Evolutionary conservation across 2,329 filamentous ascomycete genomes (phyloP).

Genomic region (Ophiostoma australiae): DNA sequence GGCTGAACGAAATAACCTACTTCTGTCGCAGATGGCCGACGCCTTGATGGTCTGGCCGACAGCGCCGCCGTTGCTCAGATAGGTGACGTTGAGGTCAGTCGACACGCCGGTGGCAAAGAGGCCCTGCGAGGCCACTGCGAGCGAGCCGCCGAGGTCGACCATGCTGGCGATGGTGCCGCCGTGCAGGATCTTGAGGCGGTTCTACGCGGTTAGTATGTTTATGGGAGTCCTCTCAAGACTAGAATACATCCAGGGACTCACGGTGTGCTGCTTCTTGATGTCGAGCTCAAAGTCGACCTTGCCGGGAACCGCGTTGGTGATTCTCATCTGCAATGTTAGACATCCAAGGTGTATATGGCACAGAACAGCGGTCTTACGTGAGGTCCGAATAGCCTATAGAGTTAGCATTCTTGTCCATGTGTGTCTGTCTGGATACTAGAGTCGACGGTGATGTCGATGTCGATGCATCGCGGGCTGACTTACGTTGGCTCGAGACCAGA

Average conservation of each 20-base stretch:
- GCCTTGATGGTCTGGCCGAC: conserved; percentile 53
- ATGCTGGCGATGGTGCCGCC: conserved; percentile 75
- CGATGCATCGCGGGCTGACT: conserved; percentile 27
- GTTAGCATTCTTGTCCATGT: background rate
- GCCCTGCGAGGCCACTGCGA: conserved; percentile 61
- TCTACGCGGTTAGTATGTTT: conserved; percentile 38
- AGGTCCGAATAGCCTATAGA: conserved; percentile 38
- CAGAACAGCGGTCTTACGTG: conserved; percentile 34
- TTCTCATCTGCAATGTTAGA: conserved; percentile 51
- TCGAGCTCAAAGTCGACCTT: conserved; percentile 71
- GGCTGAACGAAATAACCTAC: conserved; percentile 36
- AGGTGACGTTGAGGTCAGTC: conserved; percentile 63
- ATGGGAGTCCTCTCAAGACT: conserved; percentile 34
- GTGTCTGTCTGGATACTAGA: background rate
- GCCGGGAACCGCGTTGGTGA: conserved; percentile 60
- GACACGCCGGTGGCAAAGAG: conserved; percentile 60
- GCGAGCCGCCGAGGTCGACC: conserved; percentile 61
- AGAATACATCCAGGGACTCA: conserved; percentile 33
- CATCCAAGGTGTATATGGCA: no score
- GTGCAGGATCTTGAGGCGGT: conserved; percentile 70
- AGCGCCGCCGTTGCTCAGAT: conserved; percentile 54
- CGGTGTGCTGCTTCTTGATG: conserved; percentile 70
- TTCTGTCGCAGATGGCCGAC: conserved; percentile 58
- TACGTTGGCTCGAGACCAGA: conserved; percentile 88
- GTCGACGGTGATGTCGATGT: background rate